Base-by-base conservation (phyloP, 2,329 filamentous ascomycete genomes). In the Xenosphaeropsis pyriputrescens region DNA sequence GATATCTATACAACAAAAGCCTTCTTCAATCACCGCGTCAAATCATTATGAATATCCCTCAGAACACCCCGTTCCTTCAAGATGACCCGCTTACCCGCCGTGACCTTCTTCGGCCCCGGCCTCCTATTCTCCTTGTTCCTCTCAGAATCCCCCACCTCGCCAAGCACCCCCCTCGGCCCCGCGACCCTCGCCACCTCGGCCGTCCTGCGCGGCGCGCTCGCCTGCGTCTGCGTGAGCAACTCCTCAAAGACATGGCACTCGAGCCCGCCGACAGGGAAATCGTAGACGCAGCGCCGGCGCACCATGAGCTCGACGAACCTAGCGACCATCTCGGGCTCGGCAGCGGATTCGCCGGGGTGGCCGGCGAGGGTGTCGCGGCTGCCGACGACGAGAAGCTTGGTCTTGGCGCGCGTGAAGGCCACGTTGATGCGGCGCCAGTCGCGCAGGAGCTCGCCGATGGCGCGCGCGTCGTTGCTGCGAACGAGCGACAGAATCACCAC, bases 401-500 rank as follows among this genome's bases (percentile, higher is more conserved):
- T 91, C 55, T 88, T 84, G 16, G 91, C 91, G 18, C 91, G 70
- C 4, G 91, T 98, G 45, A 98, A 84, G 0, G 91, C 91, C 3
- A 98, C 91, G 50, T 98, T 98, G 54, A 98, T 86, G 35, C 91
- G 67, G 39, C 91, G 68, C 82, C 86, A 93, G 57, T 98, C 91
- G 43, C 81, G 83, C 18, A 98, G 66, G 34, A 98, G 59, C 39
- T 96, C 91, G 14, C 91, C 91, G n/a, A 98, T 88, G 36, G 71
- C 75, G 44, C 78, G 75, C 1, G 72, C 70, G 16, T 88, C 77
- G 50, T 98, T 98, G 55, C 77, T 89, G 19, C 91, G 74, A 12
- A 96, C 91, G 19, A 93, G 78, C 39, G 76, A 85, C 7, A 98
- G 70, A 12, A 98, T 74, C 1, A 96, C 73, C 2, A 93, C 79